Conservation (phyloP, 305 asterid species). For the Fraxinus baroniana region DNA sequence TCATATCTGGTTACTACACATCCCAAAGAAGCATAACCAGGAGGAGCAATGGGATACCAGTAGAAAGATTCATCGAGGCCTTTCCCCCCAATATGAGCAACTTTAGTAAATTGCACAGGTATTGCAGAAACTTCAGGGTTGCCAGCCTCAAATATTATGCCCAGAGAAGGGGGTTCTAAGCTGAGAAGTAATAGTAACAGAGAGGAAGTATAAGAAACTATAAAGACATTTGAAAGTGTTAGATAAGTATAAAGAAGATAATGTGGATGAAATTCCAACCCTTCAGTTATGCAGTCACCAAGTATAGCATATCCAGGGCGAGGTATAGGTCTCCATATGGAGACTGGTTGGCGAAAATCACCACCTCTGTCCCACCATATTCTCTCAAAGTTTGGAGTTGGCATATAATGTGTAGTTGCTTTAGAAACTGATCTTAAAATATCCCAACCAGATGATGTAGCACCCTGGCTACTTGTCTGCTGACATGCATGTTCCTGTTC, state of each 20-base stretch:
- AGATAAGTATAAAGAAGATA: slow-evolving; percentile 19
- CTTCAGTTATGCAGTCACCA: slow-evolving; percentile 96
- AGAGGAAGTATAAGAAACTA: slow-evolving; percentile 24
- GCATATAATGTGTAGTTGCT: slow-evolving; percentile 57
- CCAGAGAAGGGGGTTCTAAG: slow-evolving; percentile 94
- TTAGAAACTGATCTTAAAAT: slow-evolving; percentile 81
- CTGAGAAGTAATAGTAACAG: slow-evolving; percentile 45
- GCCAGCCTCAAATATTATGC: slow-evolving; percentile 82
- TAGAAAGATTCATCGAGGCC: slow-evolving; percentile 83
- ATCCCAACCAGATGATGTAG: slow-evolving; percentile 93
- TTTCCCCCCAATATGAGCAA: slow-evolving; percentile 79
- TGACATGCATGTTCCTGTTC: slow-evolving; percentile 39
- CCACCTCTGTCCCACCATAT: slow-evolving; percentile 99
- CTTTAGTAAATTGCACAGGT: slow-evolving; percentile 89
- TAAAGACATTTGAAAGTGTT: slow-evolving; percentile 14
- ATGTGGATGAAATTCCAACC: slow-evolving; percentile 47
- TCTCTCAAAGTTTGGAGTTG: slow-evolving; percentile 93
- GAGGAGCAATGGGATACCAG: slow-evolving; percentile 99
- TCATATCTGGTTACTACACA: slow-evolving; percentile 73
- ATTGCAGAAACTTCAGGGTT: slow-evolving; percentile 78
- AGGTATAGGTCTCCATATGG: slow-evolving; percentile 94
- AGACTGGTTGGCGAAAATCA: slow-evolving; percentile 86
- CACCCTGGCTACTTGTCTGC: slow-evolving; percentile 47
- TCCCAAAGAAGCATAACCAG: slow-evolving; percentile 96
- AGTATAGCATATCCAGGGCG: slow-evolving; percentile 81